phyloP scores from a whole-genome alignment of 495 filamentous ascomycete genomes.

The Tuber melanosporum region DNA sequence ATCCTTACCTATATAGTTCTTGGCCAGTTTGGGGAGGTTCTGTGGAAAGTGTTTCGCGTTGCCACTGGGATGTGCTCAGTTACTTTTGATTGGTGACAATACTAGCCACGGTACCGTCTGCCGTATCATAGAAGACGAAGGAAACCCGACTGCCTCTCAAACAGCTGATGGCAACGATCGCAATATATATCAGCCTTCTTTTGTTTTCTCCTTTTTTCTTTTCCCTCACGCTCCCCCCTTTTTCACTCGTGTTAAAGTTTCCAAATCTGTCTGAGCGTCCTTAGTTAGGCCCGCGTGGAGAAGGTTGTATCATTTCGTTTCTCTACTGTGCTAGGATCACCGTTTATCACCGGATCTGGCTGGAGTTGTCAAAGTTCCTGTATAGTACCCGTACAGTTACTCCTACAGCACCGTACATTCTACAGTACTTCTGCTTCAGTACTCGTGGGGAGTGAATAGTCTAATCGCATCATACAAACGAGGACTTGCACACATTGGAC shows the following conservation, averaged over 20 bases:
- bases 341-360: background rate
- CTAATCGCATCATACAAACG: background rate
- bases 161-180: background rate
- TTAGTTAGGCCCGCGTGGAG: background rate
- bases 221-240: background rate
- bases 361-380: background rate
- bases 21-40: background rate
- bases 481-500: conserved; percentile 1
- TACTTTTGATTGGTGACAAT: background rate
- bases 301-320: background rate
- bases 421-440: background rate
- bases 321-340: background rate
- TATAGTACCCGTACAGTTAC: too few species aligned
- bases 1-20: background rate
- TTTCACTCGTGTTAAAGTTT: background rate
- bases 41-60: background rate
- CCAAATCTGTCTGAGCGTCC: background rate
- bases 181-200: background rate
- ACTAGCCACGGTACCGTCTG: background rate
- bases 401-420: too few species aligned
- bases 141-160: background rate
- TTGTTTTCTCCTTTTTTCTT: background rate
- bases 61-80: background rate
- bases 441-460: too few species aligned
- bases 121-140: background rate